These are phyloP conservation scores for Rhodotorula kratochvilovae DNA, from an alignment of 768 basidiomycete species.

Conservation along the genomic window DNA sequence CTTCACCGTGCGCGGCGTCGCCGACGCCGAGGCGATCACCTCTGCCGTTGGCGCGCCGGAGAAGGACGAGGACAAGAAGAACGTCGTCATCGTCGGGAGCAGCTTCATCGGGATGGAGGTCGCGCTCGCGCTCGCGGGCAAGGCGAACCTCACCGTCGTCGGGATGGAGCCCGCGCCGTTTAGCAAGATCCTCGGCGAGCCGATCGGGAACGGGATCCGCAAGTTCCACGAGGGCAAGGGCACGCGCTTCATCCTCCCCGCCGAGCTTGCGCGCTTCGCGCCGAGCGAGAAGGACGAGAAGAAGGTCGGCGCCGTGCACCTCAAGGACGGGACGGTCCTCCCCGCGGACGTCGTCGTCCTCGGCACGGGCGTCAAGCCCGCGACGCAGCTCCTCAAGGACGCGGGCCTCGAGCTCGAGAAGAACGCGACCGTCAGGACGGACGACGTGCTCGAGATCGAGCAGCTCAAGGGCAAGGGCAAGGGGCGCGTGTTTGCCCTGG, in stretches of 20 bases:
- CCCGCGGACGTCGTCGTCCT: conserved; percentile 73
- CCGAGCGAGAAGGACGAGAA: conserved; percentile 50
- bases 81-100: conserved; percentile 74
- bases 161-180: conserved; percentile 79
- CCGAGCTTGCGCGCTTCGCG: conserved; percentile 60
- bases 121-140: conserved; percentile 67
- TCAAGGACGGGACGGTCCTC: conserved; percentile 60
- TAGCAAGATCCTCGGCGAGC: conserved; percentile 70
- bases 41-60: conserved; percentile 34
- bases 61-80: conserved; percentile 54
- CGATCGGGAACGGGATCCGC: conserved; percentile 70
- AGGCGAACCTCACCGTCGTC: conserved; percentile 74
- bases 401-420: conserved; percentile 64
- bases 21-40: conserved; percentile 58
- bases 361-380: conserved; percentile 80
- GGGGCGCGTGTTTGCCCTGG: conserved; percentile 67
- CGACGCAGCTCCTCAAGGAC: conserved; percentile 71
- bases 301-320: conserved; percentile 62
- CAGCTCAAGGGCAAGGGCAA: conserved; percentile 46
- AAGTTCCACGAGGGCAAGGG: conserved; percentile 73
- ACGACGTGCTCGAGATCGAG: conserved; percentile 63
- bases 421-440: conserved; percentile 71
- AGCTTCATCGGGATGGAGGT: conserved; percentile 92
- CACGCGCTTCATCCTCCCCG: conserved; percentile 78
- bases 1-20: conserved; percentile 65